Conservation (phyloP, 2,329 filamentous ascomycete genomes). For the Trichophyton benhamiae region DNA sequence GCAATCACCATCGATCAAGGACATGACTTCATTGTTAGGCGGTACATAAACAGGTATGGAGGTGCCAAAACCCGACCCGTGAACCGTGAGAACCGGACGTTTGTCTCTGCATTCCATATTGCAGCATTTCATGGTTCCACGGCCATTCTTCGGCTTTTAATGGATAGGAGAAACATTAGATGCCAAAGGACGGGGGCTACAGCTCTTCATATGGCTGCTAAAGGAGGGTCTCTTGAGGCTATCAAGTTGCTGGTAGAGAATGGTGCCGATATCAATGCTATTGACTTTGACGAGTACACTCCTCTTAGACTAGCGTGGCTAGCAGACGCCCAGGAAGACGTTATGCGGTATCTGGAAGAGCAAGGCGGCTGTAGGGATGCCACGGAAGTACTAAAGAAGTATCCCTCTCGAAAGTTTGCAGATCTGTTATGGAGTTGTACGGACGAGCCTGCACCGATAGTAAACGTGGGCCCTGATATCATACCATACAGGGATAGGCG, state of each 20-base stretch:
- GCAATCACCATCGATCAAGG: not conserved
- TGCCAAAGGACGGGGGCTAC: not conserved
- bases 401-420: not conserved
- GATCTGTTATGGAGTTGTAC: not conserved
- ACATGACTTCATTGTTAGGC: not conserved
- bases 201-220: not conserved
- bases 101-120: not conserved
- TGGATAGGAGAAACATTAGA: not conserved
- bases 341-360: not conserved
- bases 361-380: not conserved
- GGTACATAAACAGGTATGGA: not conserved
- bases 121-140: not conserved
- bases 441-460: not conserved
- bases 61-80: not conserved
- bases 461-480: not conserved
- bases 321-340: not conserved
- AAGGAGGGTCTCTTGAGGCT: not conserved
- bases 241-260: not conserved
- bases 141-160: not conserved
- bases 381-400: not conserved
- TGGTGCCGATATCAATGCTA: not conserved
- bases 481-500: not conserved
- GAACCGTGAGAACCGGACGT: not conserved
- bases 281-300: not conserved
- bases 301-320: not conserved